phyloP scores from a whole-genome alignment of 306 rosid genomes.

The Corylus americana region DNA sequence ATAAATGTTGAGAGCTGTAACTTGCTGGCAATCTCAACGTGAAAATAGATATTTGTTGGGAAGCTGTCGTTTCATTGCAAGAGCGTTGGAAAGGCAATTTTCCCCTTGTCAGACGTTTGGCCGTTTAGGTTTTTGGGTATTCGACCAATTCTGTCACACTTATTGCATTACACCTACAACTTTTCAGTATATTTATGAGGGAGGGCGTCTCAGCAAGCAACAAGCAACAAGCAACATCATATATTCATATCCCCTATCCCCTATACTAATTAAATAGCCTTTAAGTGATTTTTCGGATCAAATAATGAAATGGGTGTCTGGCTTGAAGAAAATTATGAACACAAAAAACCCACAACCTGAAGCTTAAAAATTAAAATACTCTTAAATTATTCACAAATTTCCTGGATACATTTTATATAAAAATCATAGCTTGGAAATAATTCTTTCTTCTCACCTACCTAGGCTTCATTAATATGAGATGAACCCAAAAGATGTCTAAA shows the following conservation, averaged over 20 bases:
- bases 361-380: background rate
- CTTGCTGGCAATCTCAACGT: background rate
- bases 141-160: background rate
- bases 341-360: background rate
- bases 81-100: background rate
- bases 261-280: no score
- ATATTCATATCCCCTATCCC: no score
- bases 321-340: no score
- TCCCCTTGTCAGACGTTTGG: background rate
- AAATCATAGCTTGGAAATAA: background rate
- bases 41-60: background rate
- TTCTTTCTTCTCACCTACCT: no score
- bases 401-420: background rate
- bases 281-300: no score
- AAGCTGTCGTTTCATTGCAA: background rate
- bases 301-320: no score
- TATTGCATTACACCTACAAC: background rate
- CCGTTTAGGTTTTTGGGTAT: background rate
- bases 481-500: no score
- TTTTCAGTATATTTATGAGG: background rate
- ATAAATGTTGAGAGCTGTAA: background rate
- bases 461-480: no score
- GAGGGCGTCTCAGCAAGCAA: background rate
- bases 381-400: background rate
- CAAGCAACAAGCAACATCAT: no score